phyloP scores from a whole-genome alignment of 176 grass and related monocot species.

The Pontederia crassipes region DNA sequence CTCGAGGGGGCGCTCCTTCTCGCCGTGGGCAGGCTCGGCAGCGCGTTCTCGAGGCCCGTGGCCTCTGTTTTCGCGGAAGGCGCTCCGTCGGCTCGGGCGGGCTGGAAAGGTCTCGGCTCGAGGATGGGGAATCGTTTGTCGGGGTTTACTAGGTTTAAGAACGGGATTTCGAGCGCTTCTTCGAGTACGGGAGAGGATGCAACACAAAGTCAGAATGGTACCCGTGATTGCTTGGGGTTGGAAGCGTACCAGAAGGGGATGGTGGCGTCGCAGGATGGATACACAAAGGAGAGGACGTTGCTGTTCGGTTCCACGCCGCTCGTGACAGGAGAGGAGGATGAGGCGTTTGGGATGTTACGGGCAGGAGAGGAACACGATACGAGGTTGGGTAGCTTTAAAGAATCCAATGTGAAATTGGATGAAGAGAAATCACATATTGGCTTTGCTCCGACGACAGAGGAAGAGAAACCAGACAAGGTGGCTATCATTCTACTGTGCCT shows the following conservation, averaged over 20 bases:
- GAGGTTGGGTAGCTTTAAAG: constrained; percentile 24
- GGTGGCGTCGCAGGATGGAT: constrained; percentile 1
- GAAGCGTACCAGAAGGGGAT: background rate
- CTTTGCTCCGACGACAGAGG: background rate
- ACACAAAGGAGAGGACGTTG: no score
- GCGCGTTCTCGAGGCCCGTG: no score
- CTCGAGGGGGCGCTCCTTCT: no score
- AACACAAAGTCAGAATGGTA: no score
- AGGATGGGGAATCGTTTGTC: no score
- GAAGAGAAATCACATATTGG: constrained; percentile 20
- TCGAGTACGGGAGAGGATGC: no score
- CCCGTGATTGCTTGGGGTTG: constrained; percentile 4
- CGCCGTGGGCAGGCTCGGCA: no score
- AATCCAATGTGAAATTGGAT: background rate
- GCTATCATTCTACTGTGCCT: constrained; percentile 3
- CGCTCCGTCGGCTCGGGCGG: no score
- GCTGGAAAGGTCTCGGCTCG: no score
- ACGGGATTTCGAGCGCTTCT: no score
- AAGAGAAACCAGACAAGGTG: constrained; percentile 5
- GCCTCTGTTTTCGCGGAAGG: no score
- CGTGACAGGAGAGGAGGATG: constrained; percentile 13
- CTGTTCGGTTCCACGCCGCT: background rate
- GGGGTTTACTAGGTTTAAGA: no score
- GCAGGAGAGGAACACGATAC: background rate
- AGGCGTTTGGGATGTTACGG: constrained; percentile 10